Base-by-base conservation (phyloP, 345 rosid species). In the Fremontodendron californicum region DNA sequence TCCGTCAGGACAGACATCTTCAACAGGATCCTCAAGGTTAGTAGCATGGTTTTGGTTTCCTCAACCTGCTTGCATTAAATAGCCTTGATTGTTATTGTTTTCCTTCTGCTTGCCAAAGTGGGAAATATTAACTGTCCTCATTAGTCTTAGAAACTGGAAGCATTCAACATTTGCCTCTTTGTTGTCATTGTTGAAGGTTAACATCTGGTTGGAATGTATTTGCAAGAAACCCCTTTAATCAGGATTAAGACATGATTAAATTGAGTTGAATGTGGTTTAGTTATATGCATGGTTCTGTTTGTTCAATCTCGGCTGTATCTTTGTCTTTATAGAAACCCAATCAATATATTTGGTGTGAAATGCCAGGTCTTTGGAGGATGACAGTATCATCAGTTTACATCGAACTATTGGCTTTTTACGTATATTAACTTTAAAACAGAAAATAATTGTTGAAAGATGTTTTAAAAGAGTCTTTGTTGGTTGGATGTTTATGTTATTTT, bases 21-120 rank as follows among this genome's bases (percentile, higher is more conserved):
- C 89, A n/a, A 67, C 72, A 29, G 89, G 90, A 77, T 80, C 90
- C 64, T 86, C 93, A 54, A 88, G 96, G 99, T 87, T 67, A 52
- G 82, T 76, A 69, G 37, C 27, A 25, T 55, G 43, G n/a, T 51
- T 51, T 29, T 55, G 54, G 19, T 78, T 71, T 2, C 16, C 7
- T 29, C 40, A 40, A 49, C 76, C 11, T 18, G 12, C 71, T 65
- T 54, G 82, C 75, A 77, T 68, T 81, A 94, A 97, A 97, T 80
- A 9, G 10, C 18, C 8, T 35, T 46, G 18, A 42, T 57, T 10
- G 23, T 43, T 2, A 10, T 31, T 37, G 12, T 57, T 43, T 39
- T 74, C 25, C 48, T 9, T 66, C 29, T 66, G 27, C 48, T 39
- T 23, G 39, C 33, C 18, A 21, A 1, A 27, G 57, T 6, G 49